A percentile compares a stretch with the other conserved stretches of the same genome.
Conservation (phyloP, 2,329 filamentous ascomycete genomes). For the Exophiala oligosperma region DNA sequence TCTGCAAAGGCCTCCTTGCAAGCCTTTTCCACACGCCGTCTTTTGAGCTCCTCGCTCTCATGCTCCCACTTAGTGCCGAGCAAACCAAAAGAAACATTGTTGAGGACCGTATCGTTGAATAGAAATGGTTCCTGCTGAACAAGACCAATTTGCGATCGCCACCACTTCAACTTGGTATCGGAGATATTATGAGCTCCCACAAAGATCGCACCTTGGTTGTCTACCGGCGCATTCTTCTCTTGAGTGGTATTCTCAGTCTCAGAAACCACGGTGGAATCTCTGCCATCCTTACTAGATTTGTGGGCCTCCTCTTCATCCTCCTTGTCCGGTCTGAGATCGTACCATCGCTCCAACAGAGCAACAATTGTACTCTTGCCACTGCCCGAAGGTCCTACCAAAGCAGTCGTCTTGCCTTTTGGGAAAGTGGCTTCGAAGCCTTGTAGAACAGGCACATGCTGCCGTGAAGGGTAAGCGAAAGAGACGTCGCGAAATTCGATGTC, state of each 20-base stretch:
- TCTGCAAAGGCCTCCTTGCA: constrained; percentile 68
- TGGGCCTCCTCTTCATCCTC: constrained; percentile 2
- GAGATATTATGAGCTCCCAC: constrained; percentile 55
- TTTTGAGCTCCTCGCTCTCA: constrained; percentile 36
- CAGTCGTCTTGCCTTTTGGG: constrained; percentile 40
- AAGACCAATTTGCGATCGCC: constrained; percentile 59
- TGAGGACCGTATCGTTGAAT: constrained; percentile 65
- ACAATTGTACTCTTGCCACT: constrained; percentile 50
- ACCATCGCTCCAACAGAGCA: constrained; percentile 45
- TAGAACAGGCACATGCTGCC: constrained; percentile 38
- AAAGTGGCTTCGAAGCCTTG: constrained; percentile 37
- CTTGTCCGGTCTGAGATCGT: constrained; percentile 31
- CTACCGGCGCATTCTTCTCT: not conserved
- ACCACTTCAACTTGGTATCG: constrained; percentile 63
- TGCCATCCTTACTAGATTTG: not conserved
- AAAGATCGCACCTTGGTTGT: constrained; percentile 48
- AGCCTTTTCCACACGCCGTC: constrained; percentile 58
- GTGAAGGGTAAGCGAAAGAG: constrained; percentile 69
- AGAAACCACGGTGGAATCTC: not conserved
- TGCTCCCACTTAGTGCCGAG: constrained; percentile 38
- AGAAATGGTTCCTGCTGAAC: constrained; percentile 70
- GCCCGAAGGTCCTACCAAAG: constrained; percentile 47
- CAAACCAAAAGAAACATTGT: constrained; percentile 63
- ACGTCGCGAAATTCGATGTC: constrained; percentile 65
- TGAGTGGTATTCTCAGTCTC: constrained; percentile 1